Evolutionary conservation across 2,329 filamentous ascomycete species (phyloP).

Genomic region (Fusarium falciforme): DNA sequence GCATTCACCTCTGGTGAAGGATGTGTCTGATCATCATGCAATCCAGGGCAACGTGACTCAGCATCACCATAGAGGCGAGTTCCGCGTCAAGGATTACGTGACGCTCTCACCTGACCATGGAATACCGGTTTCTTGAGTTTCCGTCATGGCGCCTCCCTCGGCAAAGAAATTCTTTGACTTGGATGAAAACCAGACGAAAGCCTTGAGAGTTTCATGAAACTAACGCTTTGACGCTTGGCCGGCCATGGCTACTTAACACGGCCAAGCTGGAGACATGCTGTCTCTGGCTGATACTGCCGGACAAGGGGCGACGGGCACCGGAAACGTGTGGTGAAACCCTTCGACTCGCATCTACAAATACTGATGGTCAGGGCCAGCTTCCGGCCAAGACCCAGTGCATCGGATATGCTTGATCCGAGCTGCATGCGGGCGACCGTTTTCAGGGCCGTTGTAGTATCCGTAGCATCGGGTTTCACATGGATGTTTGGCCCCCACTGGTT

Average conservation of each 20-base stretch:
- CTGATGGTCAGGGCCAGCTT: background rate
- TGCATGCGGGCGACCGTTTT: background rate
- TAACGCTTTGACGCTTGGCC: background rate
- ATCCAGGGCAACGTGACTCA: background rate
- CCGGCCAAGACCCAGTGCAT: background rate
- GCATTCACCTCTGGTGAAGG: background rate
- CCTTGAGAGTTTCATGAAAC: background rate
- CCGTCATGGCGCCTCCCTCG: background rate
- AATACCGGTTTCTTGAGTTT: background rate
- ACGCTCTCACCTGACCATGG: background rate
- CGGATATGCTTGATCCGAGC: background rate
- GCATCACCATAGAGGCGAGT: background rate
- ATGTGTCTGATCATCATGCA: background rate
- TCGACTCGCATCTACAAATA: background rate
- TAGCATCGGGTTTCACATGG: background rate
- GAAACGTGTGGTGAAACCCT: background rate
- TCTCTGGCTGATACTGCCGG: background rate
- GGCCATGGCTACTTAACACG: background rate
- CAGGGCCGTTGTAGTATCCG: background rate
- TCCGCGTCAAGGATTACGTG: background rate
- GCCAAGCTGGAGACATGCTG: background rate
- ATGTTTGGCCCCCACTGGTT: background rate
- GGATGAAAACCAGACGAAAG: background rate
- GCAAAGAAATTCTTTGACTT: background rate
- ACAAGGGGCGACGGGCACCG: background rate